Evolutionary conservation across 2,329 filamentous ascomycete genomes (phyloP).

Genomic region (Neophaeococcomyces aloes): DNA sequence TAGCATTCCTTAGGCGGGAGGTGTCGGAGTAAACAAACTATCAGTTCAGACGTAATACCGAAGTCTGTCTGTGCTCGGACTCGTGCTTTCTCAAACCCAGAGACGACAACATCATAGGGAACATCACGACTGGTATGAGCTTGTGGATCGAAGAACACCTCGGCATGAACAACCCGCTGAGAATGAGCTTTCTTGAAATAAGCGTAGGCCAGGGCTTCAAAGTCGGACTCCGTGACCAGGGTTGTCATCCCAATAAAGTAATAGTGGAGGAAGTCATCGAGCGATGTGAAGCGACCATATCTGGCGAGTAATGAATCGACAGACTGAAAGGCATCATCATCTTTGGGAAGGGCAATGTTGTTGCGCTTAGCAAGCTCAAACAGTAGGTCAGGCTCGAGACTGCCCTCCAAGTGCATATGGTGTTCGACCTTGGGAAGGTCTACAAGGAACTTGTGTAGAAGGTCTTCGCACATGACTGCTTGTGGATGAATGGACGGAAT

Average conservation of each 20-base stretch:
- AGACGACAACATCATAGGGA: slow-evolving; percentile 51
- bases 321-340: slow-evolving; percentile 55
- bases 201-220: slow-evolving; percentile 59
- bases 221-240: slow-evolving; percentile 54
- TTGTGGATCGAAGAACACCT: slow-evolving; percentile 75
- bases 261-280: slow-evolving; percentile 65
- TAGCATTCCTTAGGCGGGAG: slow-evolving; percentile 14
- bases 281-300: slow-evolving; percentile 57
- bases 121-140: slow-evolving; percentile 59
- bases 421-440: slow-evolving; percentile 71
- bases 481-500: background rate
- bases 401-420: slow-evolving; percentile 67
- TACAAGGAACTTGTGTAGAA: slow-evolving; percentile 49
- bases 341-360: slow-evolving; percentile 48
- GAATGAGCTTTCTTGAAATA: slow-evolving; percentile 57
- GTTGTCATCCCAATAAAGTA: slow-evolving; percentile 70
- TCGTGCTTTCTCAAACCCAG: slow-evolving; percentile 53
- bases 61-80: slow-evolving; percentile 50
- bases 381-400: slow-evolving; percentile 57
- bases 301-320: slow-evolving; percentile 48
- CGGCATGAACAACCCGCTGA: slow-evolving; percentile 60
- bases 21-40: slow-evolving; percentile 58
- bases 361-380: slow-evolving; percentile 61
- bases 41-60: slow-evolving; percentile 54
- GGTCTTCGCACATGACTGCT: slow-evolving; percentile 44